Conservation (phyloP, 306 rosid genomes). For the Fagus sylvatica region DNA sequence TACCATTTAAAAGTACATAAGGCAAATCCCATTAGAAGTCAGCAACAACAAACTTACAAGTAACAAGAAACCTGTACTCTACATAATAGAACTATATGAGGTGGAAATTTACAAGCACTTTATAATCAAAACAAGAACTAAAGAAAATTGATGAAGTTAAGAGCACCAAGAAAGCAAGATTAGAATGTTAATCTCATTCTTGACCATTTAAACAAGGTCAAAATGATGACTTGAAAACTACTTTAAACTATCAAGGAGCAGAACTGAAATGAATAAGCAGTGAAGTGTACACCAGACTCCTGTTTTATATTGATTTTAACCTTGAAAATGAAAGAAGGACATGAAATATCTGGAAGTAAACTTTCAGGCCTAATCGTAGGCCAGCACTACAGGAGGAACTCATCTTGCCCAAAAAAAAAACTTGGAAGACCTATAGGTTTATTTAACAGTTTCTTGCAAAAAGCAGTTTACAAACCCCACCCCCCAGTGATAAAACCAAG, state of each 20-base stretch:
- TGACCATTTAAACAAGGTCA: slow-evolving; percentile 17
- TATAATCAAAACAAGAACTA: neutral
- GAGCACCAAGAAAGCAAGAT: slow-evolving; percentile 7
- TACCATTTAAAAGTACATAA: no score
- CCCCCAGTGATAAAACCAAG: neutral
- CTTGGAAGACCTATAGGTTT: neutral
- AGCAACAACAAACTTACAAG: neutral
- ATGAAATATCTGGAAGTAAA: neutral
- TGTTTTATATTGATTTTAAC: neutral
- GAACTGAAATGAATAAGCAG: slow-evolving; percentile 1
- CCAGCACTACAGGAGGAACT: neutral
- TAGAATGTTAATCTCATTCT: slow-evolving; percentile 3
- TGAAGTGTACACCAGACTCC: neutral
- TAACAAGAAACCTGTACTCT: neutral
- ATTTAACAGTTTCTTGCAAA: neutral
- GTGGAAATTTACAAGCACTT: slow-evolving; percentile 3
- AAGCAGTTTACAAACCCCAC: neutral
- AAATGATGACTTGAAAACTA: neutral
- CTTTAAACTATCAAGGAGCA: neutral
- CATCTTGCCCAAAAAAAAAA: neutral
- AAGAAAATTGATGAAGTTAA: slow-evolving; percentile 10
- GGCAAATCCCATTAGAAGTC: no score
- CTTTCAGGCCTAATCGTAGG: neutral
- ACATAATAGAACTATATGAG: neutral
- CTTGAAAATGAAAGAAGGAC: neutral